phyloP scores from a whole-genome alignment of 2,329 filamentous ascomycete species.

The Pseudogymnoascus sp. region DNA sequence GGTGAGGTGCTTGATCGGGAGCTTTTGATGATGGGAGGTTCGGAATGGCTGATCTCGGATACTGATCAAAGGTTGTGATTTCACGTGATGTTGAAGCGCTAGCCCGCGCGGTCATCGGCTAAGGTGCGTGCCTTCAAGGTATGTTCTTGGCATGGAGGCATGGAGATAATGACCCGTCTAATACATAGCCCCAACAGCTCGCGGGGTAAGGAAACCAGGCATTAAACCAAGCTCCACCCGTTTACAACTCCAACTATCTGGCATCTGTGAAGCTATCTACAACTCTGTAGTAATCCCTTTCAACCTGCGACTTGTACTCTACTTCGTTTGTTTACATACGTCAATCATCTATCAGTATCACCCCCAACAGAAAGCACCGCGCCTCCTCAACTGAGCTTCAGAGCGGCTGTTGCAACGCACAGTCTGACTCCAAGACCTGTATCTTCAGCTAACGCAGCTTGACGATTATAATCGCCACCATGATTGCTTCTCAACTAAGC shows the following conservation, averaged over 20 bases:
- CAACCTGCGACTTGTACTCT: not conserved
- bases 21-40: not conserved
- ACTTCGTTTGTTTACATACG: not conserved
- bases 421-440: not conserved
- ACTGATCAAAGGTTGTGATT: not conserved
- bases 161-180: not conserved
- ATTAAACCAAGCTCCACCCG: not conserved
- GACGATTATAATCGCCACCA: slow-evolving; percentile 14
- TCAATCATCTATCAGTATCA: not conserved
- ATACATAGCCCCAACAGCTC: slow-evolving; percentile 4
- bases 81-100: slow-evolving; percentile 2
- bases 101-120: not conserved
- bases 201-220: not conserved
- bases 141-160: slow-evolving; percentile 5
- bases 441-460: slow-evolving; percentile 14
- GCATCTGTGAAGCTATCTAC: not conserved
- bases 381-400: not conserved
- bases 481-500: slow-evolving; percentile 23
- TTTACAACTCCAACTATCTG: not conserved
- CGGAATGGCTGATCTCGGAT: slow-evolving; percentile 5
- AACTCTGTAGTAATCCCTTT: not conserved
- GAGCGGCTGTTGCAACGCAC: slow-evolving; percentile 1
- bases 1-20: slow-evolving; percentile 23
- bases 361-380: not conserved
- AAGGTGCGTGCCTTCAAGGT: slow-evolving; percentile 2